Conservation (phyloP, 2,329 filamentous ascomycete genomes). For the Aureobasidium sp. region DNA sequence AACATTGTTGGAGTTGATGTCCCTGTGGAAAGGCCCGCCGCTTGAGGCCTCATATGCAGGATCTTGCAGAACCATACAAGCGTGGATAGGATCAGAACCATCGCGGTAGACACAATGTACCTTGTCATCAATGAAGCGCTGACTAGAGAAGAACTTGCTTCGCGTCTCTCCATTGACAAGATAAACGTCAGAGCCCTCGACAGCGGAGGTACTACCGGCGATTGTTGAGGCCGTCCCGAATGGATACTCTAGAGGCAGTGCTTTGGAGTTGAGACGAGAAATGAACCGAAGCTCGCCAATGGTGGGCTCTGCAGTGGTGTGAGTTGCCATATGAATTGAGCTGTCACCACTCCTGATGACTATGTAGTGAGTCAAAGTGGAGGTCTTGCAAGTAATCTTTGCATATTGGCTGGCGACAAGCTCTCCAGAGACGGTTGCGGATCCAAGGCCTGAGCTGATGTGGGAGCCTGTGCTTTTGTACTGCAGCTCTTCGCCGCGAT, state of each 20-base stretch:
- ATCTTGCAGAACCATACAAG: constrained; percentile 53
- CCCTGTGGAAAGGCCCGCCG: constrained; percentile 56
- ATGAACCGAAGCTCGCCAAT: constrained; percentile 56
- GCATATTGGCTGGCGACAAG: constrained; percentile 41
- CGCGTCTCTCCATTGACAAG: constrained; percentile 56
- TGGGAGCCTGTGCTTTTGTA: constrained; percentile 48
- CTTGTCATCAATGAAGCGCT: constrained; percentile 63
- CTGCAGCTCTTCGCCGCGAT: constrained; percentile 53
- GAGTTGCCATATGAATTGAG: constrained; percentile 50
- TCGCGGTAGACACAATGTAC: constrained; percentile 55
- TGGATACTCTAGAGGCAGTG: constrained; percentile 30
- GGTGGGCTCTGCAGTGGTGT: constrained; percentile 45
- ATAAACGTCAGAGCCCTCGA: constrained; percentile 51
- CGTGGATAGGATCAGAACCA: constrained; percentile 42
- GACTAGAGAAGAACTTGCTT: constrained; percentile 63
- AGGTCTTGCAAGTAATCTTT: constrained; percentile 55
- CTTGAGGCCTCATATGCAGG: constrained; percentile 55
- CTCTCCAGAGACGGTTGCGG: constrained; percentile 46
- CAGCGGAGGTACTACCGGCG: constrained; percentile 40
- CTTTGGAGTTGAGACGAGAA: constrained; percentile 48
- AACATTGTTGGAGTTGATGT: constrained; percentile 60
- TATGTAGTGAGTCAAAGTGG: constrained; percentile 58
- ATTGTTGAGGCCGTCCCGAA: constrained; percentile 48
- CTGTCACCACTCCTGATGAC: constrained; percentile 55
- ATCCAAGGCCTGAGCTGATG: constrained; percentile 52